Percentiles rank a stretch among this genome's conserved stretches.
These are phyloP conservation scores for Selaginella tamariscina DNA, from an alignment of 75 land plant genomes.

Conservation along the genomic window DNA sequence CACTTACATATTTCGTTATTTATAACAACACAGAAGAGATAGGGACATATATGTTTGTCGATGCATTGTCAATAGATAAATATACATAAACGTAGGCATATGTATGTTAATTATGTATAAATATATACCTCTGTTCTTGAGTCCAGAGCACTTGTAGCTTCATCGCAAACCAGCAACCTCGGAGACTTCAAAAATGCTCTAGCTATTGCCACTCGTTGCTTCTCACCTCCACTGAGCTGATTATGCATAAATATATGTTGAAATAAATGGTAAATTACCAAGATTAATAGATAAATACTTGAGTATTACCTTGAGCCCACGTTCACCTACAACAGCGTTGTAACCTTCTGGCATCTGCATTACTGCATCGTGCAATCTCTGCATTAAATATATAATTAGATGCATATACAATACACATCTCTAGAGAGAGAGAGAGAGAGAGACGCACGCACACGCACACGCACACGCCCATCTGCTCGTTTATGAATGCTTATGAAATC, in stretches of 20 bases:
- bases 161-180: constrained; percentile 31
- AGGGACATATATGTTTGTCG: too few relatives aligned
- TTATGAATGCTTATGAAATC: too few relatives aligned
- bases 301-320: constrained; percentile 30
- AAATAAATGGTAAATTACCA: too few relatives aligned
- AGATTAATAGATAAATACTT: too few relatives aligned
- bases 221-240: constrained; percentile 39
- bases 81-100: not conserved
- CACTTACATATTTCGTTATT: too few relatives aligned
- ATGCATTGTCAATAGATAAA: too few relatives aligned
- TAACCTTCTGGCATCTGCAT: constrained; percentile 36
- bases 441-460: too few relatives aligned
- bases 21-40: too few relatives aligned
- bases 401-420: not conserved
- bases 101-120: constrained; percentile 10
- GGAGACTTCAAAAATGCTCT: constrained; percentile 35
- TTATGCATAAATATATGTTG: too few relatives aligned
- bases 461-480: too few relatives aligned
- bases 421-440: not conserved
- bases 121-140: constrained; percentile 28
- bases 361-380: constrained; percentile 38
- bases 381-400: not conserved
- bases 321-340: constrained; percentile 30
- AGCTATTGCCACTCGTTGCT: constrained; percentile 37
- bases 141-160: constrained; percentile 37